Conservation (phyloP, 164 flowering plant genomes). For the Nelumbo lutea region DNA sequence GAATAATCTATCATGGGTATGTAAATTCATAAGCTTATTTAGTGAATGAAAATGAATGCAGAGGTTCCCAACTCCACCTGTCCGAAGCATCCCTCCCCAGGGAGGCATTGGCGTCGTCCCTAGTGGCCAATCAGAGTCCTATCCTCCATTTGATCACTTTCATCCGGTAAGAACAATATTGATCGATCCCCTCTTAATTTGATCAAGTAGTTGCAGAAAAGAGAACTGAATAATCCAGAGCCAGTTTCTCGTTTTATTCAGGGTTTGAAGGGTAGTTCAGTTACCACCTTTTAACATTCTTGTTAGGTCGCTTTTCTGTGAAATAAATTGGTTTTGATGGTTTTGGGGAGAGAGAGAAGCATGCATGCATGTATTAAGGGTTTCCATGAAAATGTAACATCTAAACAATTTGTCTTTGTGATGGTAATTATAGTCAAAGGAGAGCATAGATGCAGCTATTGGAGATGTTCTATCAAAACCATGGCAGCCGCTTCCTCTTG, state of each 20-base stretch:
- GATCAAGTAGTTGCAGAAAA: too few species aligned
- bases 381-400: not conserved
- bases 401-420: not conserved
- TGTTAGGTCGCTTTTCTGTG: too few species aligned
- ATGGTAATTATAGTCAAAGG: slow-evolving; percentile 55
- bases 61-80: slow-evolving; percentile 49
- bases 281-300: too few species aligned
- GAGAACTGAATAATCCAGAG: too few species aligned
- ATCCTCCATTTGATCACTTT: slow-evolving; percentile 32
- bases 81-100: slow-evolving; percentile 56
- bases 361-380: not conserved
- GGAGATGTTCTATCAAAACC: slow-evolving; percentile 83
- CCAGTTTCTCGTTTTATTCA: too few species aligned
- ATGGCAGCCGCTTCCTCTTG: slow-evolving; percentile 93
- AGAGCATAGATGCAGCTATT: slow-evolving; percentile 82
- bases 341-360: too few species aligned
- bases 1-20: not conserved
- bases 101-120: slow-evolving; percentile 25
- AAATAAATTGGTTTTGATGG: too few species aligned
- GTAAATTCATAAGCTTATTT: not conserved
- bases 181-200: too few species aligned
- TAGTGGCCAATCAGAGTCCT: slow-evolving; percentile 24
- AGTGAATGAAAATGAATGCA: slow-evolving; percentile 20
- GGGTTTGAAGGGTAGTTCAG: too few species aligned
- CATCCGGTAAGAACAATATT: slow-evolving; percentile 44